Percentiles rank a stretch among this genome's conserved stretches.
phyloP scores from a whole-genome alignment of 2,329 filamentous ascomycete species.

The Diplodia mutila region DNA sequence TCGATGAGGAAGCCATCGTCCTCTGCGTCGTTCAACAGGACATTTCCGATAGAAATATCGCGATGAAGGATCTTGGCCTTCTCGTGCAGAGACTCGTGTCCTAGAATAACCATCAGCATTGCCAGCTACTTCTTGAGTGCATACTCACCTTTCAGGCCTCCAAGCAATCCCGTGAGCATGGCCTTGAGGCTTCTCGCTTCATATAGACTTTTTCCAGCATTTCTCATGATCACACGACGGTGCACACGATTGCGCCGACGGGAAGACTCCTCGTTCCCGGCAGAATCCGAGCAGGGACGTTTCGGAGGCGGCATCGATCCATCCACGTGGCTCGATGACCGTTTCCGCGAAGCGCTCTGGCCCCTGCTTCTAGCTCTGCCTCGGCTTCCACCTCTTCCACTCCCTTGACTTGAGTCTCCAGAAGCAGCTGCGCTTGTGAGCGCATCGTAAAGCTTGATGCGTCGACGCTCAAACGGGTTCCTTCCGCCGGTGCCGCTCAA shows the following conservation, averaged over 20 bases:
- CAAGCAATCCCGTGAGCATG: constrained; percentile 7
- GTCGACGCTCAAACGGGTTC: constrained; percentile 22
- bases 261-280: background rate
- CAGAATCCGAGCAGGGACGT: constrained; percentile 5
- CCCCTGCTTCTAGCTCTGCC: constrained; percentile 20
- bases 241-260: constrained; percentile 43
- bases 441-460: background rate
- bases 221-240: constrained; percentile 46
- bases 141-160: constrained; percentile 13
- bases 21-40: constrained; percentile 50
- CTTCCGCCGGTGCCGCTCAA: constrained; percentile 32
- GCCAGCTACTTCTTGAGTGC: background rate
- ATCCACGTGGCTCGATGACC: background rate
- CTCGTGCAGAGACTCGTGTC: constrained; percentile 33
- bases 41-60: constrained; percentile 53
- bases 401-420: constrained; percentile 30
- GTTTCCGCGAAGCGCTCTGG: constrained; percentile 1
- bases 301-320: constrained; percentile 1
- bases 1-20: constrained; percentile 51
- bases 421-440: constrained; percentile 28
- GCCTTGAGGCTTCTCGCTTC: constrained; percentile 47
- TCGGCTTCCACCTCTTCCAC: constrained; percentile 10
- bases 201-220: constrained; percentile 50
- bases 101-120: background rate
- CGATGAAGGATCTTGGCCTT: constrained; percentile 46